Evolutionary conservation across 2,329 filamentous ascomycete genomes (phyloP).

Genomic region (Arthrobotrys sinensis): DNA sequence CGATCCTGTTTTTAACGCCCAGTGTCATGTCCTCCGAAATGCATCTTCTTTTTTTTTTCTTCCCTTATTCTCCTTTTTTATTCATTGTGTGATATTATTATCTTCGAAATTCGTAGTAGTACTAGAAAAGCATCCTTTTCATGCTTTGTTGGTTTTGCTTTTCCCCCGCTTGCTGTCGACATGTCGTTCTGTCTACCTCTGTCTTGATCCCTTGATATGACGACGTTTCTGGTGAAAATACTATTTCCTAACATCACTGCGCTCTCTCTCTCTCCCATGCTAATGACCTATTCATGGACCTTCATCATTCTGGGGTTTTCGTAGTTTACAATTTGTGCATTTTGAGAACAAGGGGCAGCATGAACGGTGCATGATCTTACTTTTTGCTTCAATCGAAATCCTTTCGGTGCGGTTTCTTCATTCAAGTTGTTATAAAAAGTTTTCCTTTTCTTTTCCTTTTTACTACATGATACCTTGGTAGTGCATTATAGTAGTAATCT

Average conservation of each 20-base stretch:
- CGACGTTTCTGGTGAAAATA: constrained; percentile 35
- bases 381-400: background rate
- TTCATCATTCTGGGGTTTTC: constrained; percentile 18
- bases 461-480: constrained; percentile 52
- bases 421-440: constrained; percentile 35
- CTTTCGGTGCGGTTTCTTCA: constrained; percentile 12
- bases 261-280: background rate
- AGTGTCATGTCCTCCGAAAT: constrained; percentile 33
- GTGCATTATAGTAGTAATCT: constrained; percentile 22
- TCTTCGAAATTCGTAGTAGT: constrained; percentile 49
- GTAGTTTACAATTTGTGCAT: constrained; percentile 29
- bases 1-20: constrained; percentile 46
- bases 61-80: constrained; percentile 12
- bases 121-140: constrained; percentile 56
- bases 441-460: background rate
- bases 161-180: background rate
- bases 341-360: background rate
- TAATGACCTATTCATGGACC: constrained; percentile 9
- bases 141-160: constrained; percentile 35
- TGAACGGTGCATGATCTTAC: constrained; percentile 13
- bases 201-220: constrained; percentile 10
- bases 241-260: constrained; percentile 37
- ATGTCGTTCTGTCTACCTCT: constrained; percentile 16
- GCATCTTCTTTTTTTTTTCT: constrained; percentile 29
- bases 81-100: constrained; percentile 60